Evolutionary conservation across 345 rosid species (phyloP).

Genomic region (Eucalyptus polybractea): DNA sequence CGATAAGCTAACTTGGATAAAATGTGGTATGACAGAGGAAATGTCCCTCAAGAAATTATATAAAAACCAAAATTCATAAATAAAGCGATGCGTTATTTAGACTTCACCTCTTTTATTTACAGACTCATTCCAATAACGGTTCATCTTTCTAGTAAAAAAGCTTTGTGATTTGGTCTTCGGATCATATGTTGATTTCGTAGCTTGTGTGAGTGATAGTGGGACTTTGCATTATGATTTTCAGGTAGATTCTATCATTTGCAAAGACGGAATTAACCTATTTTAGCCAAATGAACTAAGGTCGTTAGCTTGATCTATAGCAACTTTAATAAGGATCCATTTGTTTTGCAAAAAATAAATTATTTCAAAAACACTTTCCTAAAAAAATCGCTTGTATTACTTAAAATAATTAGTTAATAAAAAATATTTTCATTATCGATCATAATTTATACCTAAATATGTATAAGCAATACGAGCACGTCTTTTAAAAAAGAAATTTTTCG

Average conservation of each 20-base stretch:
- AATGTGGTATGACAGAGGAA: not conserved
- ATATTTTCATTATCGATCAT: not conserved
- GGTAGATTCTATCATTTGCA: not conserved
- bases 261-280: not conserved
- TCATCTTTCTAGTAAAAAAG: not conserved
- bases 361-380: not conserved
- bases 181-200: not conserved
- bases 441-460: not conserved
- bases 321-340: not conserved
- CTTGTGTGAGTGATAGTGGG: not conserved
- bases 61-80: not conserved
- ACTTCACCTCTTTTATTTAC: too few species aligned
- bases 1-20: not conserved
- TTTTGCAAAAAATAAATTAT: fast-evolving
- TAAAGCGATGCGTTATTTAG: not conserved
- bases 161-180: not conserved
- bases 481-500: not conserved
- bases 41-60: not conserved
- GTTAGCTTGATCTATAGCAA: not conserved
- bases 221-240: not conserved
- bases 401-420: not conserved
- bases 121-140: not conserved
- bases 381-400: fast-evolving
- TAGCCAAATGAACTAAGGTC: not conserved
- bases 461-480: fast-evolving